phyloP scores from a whole-genome alignment of 2,329 filamentous ascomycete species.

The Pseudogymnoascus sp. region DNA sequence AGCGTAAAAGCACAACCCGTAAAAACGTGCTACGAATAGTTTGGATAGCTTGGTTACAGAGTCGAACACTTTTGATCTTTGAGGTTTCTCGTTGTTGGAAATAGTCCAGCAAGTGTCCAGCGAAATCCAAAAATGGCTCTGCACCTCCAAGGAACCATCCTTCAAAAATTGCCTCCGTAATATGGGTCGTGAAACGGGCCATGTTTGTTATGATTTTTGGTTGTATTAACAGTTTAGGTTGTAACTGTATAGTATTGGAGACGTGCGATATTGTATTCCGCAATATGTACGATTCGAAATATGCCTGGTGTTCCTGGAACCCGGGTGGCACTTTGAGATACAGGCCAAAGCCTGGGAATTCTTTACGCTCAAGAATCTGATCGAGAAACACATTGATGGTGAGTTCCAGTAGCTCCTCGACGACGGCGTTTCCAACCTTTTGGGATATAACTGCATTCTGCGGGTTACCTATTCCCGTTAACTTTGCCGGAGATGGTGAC shows the following conservation, averaged over 20 bases:
- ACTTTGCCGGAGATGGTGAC: constrained; percentile 50
- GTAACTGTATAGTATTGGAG: constrained; percentile 58
- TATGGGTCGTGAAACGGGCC: constrained; percentile 67
- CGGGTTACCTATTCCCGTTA: constrained; percentile 55
- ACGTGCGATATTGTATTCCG: constrained; percentile 65
- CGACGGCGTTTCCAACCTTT: constrained; percentile 57
- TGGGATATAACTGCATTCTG: constrained; percentile 42
- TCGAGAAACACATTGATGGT: constrained; percentile 75
- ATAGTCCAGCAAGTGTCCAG: constrained; percentile 78
- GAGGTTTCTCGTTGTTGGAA: constrained; percentile 78
- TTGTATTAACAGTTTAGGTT: constrained; percentile 67
- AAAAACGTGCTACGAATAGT: constrained; percentile 71
- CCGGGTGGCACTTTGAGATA: constrained; percentile 85
- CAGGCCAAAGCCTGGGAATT: constrained; percentile 80
- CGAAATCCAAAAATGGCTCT: constrained; percentile 74
- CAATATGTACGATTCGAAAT: constrained; percentile 86
- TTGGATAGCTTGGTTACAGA: constrained; percentile 76
- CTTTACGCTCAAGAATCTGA: constrained; percentile 76
- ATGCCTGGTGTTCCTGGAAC: constrained; percentile 88
- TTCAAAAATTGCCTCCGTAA: constrained; percentile 87
- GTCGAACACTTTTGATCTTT: constrained; percentile 74
- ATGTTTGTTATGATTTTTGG: constrained; percentile 81
- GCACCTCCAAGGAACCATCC: constrained; percentile 93
- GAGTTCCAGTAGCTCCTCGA: constrained; percentile 70
- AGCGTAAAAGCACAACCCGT: constrained; percentile 65